Evolutionary conservation across 129 eudicot genomes (phyloP), one percentile per base, ranked within the genome.

Genomic region (Cynara cardunculus): DNA sequence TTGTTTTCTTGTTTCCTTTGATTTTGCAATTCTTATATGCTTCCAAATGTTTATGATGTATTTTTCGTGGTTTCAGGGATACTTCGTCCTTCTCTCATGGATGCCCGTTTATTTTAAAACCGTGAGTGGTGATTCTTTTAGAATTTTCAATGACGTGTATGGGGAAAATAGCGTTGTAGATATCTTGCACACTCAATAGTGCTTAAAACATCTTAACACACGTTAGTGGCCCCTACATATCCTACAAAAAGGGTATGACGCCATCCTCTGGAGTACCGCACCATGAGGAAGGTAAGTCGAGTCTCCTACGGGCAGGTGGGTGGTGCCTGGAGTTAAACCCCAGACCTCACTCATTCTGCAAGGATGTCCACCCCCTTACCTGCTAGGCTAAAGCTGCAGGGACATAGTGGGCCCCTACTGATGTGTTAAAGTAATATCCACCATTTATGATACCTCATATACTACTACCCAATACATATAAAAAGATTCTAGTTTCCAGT

Each of bases 21-120:
- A 8, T 49, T 8, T 14, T 62, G 72, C 31, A 37, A 19, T 41
- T 65, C n/a, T 61, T 26, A 25, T 9, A 68, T 69, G 69, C 4
- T 72, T 56, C 11, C 18, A 61, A 12, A 35, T 56, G 32, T 53
- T 73, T 72, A 39, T 66, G 66, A 74, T 67, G 16, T 82, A 30
- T 71, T 39, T 56, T 65, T 81, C 8, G 30, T 37, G 22, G 37
- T 39, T 90, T 90, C 97, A 95, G 99, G 99, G 99, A 71, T 95
- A 95, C 91, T 92, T 92, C 78, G 99, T 95, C 80, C 95, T 92
- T 80, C 99, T 95, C 76, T 90, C 99, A n/a, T 95, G 99, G 99
- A 95, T 95, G 99, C 97, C 99, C 26, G 94, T 95, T 78, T 95
- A 95, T 80, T 95, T 95, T 66, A 92, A 95, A 88, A 95, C 97